Evolutionary conservation across 768 basidiomycete species (phyloP).

Genomic region (Grammothele lineata): DNA sequence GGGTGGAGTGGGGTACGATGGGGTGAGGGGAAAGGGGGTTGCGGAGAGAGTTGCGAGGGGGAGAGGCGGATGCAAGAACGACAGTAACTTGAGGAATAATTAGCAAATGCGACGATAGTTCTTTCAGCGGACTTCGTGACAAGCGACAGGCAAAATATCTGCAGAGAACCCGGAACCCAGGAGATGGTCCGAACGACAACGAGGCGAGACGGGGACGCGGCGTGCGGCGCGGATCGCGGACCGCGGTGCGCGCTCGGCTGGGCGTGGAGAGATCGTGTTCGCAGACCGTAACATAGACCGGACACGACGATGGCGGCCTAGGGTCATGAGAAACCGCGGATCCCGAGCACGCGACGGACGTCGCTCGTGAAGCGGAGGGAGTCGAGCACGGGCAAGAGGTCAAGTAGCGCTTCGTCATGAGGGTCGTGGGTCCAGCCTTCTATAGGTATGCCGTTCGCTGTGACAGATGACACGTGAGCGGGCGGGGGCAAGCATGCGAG

Average conservation of each 20-base stretch:
- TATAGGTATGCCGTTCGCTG: constrained; percentile 97
- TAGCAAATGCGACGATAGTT: constrained; percentile 18
- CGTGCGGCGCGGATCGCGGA: background rate
- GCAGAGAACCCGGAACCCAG: background rate
- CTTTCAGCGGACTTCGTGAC: constrained; percentile 11
- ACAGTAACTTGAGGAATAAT: constrained; percentile 11
- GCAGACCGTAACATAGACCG: background rate
- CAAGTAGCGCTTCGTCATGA: constrained; percentile 92
- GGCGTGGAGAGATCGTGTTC: background rate
- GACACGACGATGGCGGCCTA: background rate
- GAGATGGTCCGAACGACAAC: background rate
- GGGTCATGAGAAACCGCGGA: constrained; percentile 48
- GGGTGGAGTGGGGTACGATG: background rate
- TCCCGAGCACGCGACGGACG: constrained; percentile 86
- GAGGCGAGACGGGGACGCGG: too few relatives aligned
- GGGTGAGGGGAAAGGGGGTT: background rate
- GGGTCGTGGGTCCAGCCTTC: constrained; percentile 99
- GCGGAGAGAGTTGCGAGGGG: background rate
- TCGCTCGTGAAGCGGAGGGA: constrained; percentile 94
- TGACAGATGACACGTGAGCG: constrained; percentile 6
- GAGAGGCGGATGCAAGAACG: constrained; percentile 2
- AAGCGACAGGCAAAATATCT: background rate
- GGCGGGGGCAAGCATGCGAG: background rate
- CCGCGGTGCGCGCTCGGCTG: too few relatives aligned
- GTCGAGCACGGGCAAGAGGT: constrained; percentile 92